Evolutionary conservation across 2,329 filamentous ascomycete species (phyloP).

Genomic region (Sarocladium strictum): DNA sequence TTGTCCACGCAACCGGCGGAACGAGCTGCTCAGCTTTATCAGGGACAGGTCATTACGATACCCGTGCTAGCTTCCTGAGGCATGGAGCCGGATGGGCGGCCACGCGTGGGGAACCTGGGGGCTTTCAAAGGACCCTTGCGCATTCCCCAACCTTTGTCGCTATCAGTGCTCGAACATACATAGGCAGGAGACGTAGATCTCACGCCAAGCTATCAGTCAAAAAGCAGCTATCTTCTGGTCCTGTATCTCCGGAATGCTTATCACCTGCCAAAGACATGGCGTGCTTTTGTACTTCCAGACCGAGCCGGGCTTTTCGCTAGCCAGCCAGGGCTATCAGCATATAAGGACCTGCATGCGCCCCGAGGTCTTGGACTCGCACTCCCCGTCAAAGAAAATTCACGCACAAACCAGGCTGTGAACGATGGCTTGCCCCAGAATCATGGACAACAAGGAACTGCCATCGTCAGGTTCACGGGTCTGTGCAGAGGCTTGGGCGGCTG

Average conservation of each 20-base stretch:
- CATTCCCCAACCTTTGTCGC: neutral
- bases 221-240: neutral
- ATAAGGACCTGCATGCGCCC: neutral
- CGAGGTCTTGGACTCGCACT: neutral
- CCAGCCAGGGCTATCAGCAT: neutral
- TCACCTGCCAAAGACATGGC: neutral
- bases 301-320: neutral
- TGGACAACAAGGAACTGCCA: neutral
- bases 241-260: conserved; percentile 1
- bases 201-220: conserved; percentile 8
- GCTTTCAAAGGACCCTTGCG: neutral
- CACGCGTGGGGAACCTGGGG: neutral
- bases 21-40: no score
- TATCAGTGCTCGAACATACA: conserved; percentile 2
- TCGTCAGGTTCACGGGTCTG: neutral
- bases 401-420: neutral
- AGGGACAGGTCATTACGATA: no score
- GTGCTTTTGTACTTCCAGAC: neutral
- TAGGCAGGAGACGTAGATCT: neutral
- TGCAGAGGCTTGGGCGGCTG: neutral
- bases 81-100: neutral
- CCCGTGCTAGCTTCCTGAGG: no score
- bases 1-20: no score
- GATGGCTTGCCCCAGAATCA: neutral
- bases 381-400: neutral